phyloP scores from a whole-genome alignment of 2,329 filamentous ascomycete genomes.

The Exophiala sp. region DNA sequence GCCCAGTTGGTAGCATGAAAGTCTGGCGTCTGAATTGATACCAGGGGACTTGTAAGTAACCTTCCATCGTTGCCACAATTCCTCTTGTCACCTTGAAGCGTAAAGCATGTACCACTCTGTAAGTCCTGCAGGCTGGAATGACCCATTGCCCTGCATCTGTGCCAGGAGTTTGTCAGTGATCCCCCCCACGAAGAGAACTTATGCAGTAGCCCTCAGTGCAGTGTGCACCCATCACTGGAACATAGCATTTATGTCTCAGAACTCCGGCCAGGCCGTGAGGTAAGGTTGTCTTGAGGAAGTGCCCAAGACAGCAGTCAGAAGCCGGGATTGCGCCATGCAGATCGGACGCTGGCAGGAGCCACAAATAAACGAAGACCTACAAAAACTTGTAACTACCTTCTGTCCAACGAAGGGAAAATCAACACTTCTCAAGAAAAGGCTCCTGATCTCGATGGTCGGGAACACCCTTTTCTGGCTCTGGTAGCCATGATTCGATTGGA shows the following conservation, averaged over 20 bases:
- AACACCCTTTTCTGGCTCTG: neutral
- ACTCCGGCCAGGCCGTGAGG: constrained; percentile 11
- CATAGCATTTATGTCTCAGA: constrained; percentile 9
- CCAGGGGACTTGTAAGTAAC: neutral
- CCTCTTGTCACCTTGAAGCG: no score
- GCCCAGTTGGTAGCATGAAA: neutral
- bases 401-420: no score
- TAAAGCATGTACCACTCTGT: no score
- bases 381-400: no score
- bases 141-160: no score
- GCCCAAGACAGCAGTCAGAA: neutral
- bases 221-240: no score
- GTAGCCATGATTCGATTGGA: neutral
- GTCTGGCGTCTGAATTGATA: neutral
- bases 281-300: neutral
- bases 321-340: constrained; percentile 21
- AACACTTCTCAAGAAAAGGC: no score
- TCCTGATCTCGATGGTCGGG: constrained; percentile 2
- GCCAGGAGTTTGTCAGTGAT: neutral
- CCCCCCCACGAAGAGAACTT: constrained; percentile 6
- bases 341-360: constrained; percentile 4
- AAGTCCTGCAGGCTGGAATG: no score
- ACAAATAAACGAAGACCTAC: neutral
- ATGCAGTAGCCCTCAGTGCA: neutral
- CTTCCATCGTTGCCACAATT: no score